These are phyloP conservation scores for Galium porrigens DNA, from an alignment of 305 asterid genomes.

Conservation along the genomic window DNA sequence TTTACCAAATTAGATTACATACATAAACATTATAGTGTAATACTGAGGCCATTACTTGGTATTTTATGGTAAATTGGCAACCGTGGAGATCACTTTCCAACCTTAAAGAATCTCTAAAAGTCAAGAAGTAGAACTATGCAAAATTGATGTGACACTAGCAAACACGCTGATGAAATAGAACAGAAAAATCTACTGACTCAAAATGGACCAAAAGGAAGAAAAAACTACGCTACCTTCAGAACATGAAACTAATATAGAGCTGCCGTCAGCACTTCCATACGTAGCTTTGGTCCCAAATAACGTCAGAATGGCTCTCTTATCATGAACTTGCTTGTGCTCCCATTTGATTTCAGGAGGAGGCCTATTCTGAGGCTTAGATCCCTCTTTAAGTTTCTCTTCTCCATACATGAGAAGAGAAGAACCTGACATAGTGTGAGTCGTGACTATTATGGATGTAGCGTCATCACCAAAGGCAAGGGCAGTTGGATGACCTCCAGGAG, in stretches of 20 bases:
- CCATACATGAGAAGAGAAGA: conserved; percentile 81
- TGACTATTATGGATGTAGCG: conserved; percentile 65
- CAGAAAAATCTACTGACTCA: conserved; percentile 14
- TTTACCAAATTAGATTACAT: not conserved
- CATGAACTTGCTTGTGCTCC: conserved; percentile 80
- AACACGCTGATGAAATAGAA: not conserved
- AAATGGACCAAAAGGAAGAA: conserved; percentile 7
- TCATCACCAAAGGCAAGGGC: conserved; percentile 70
- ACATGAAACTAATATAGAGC: conserved; percentile 59
- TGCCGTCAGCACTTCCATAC: conserved; percentile 87
- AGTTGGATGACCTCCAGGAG: conserved; percentile 81
- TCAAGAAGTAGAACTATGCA: not conserved
- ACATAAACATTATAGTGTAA: no score
- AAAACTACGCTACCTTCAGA: conserved; percentile 60
- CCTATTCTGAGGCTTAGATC: conserved; percentile 56
- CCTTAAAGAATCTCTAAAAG: not conserved
- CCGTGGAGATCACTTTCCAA: not conserved
- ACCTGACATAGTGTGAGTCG: conserved; percentile 58
- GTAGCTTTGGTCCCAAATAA: conserved; percentile 67
- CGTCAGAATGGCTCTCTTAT: conserved; percentile 56
- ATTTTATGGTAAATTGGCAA: no score
- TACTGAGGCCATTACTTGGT: no score
- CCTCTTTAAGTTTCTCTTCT: conserved; percentile 58
- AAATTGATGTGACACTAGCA: not conserved
- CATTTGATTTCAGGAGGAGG: conserved; percentile 91